These are phyloP conservation scores for Nemania sp. DNA, from an alignment of 2,329 filamentous ascomycete species.

Conservation along the genomic window DNA sequence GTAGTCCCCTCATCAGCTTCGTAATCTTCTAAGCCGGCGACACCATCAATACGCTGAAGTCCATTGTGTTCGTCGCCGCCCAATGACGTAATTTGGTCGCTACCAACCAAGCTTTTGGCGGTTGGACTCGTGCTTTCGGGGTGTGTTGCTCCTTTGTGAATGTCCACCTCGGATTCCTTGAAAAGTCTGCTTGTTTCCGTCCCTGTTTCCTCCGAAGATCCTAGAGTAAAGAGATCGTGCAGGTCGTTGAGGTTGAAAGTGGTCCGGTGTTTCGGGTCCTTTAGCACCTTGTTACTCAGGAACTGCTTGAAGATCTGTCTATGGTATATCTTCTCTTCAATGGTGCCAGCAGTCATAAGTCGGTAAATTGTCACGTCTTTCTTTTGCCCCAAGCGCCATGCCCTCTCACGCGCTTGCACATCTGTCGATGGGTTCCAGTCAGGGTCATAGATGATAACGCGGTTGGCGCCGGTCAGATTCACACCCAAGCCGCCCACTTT, in stretches of 20 bases:
- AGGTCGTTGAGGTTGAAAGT: constrained; percentile 89
- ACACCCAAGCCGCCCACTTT: constrained; percentile 93
- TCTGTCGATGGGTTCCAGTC: constrained; percentile 99
- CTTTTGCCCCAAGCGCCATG: constrained; percentile 95
- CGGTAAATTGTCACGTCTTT: constrained; percentile 94
- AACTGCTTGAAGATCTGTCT: constrained; percentile 99
- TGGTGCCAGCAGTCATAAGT: constrained; percentile 96
- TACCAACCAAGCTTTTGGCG: not conserved
- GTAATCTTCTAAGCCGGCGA: constrained; percentile 39
- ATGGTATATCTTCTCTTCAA: constrained; percentile 99
- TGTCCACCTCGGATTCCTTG: constrained; percentile 79
- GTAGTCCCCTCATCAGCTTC: constrained; percentile 54
- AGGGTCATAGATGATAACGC: constrained; percentile 97
- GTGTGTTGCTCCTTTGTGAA: constrained; percentile 46
- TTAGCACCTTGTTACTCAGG: constrained; percentile 92
- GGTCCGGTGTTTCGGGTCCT: constrained; percentile 90
- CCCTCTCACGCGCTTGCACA: constrained; percentile 89
- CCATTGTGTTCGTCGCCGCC: constrained; percentile 39
- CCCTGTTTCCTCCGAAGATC: constrained; percentile 66
- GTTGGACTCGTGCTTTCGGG: constrained; percentile 21
- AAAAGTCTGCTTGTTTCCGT: constrained; percentile 89
- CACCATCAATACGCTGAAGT: constrained; percentile 42
- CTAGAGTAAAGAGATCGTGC: constrained; percentile 87
- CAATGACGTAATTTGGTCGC: constrained; percentile 14
- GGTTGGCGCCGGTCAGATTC: constrained; percentile 91